Conservation (phyloP, 257 asterid species). For the Avicennia marina region DNA sequence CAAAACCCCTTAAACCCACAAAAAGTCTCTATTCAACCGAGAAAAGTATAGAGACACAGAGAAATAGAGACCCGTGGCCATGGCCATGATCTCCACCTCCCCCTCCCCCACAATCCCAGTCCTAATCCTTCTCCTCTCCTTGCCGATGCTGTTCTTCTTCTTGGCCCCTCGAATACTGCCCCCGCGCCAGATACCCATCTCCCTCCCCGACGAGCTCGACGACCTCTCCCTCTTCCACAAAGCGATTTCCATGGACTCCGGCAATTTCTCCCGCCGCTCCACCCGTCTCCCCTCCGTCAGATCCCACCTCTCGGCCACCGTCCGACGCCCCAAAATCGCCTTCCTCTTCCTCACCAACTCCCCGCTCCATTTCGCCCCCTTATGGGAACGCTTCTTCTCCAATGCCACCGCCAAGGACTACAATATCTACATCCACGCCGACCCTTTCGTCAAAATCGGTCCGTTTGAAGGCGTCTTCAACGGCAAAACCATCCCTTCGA, state of each 20-base stretch:
- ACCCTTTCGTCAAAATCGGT: conserved; percentile 37
- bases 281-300: conserved; percentile 42
- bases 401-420: conserved; percentile 28
- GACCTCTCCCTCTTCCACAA: conserved; percentile 65
- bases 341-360: conserved; percentile 65
- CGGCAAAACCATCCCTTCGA: conserved; percentile 41
- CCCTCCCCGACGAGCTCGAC: conserved; percentile 58
- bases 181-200: conserved; percentile 39
- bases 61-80: not conserved
- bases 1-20: not conserved
- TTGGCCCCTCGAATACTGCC: conserved; percentile 49
- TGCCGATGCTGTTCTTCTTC: conserved; percentile 40
- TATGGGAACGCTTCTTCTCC: conserved; percentile 56
- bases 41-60: too few species aligned
- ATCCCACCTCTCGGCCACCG: conserved; percentile 50
- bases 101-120: conserved; percentile 44
- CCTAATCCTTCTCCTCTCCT: conserved; percentile 37
- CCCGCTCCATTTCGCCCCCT: conserved; percentile 46
- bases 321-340: conserved; percentile 61
- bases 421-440: conserved; percentile 68
- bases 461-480: conserved; percentile 43
- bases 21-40: not conserved
- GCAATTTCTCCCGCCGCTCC: conserved; percentile 23
- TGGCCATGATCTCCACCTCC: conserved; percentile 17
- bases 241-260: conserved; percentile 43